phyloP scores from a whole-genome alignment of 2,329 filamentous ascomycete genomes.

The Knoxdaviesia capensis region DNA sequence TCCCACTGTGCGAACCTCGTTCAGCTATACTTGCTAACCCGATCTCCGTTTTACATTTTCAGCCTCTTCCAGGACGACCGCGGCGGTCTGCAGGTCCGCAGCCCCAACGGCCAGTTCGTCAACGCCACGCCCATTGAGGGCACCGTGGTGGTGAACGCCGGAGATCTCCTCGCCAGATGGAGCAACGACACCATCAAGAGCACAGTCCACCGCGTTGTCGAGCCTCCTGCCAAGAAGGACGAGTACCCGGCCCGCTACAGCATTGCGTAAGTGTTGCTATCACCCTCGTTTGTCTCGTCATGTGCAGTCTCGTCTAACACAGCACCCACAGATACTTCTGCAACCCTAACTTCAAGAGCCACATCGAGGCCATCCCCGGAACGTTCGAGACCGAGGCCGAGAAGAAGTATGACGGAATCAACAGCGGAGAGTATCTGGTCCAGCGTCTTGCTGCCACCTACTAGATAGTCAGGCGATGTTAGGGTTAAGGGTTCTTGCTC shows the following conservation, averaged over 20 bases:
- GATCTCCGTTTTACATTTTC: neutral
- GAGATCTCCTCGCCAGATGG: slow-evolving; percentile 72
- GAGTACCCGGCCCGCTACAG: slow-evolving; percentile 63
- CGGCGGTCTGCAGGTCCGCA: slow-evolving; percentile 38
- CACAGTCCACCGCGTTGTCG: slow-evolving; percentile 76
- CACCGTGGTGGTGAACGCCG: slow-evolving; percentile 76
- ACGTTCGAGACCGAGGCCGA: slow-evolving; percentile 44
- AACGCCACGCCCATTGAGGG: slow-evolving; percentile 65
- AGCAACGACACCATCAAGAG: slow-evolving; percentile 82
- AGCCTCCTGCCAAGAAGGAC: slow-evolving; percentile 45
- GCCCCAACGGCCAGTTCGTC: slow-evolving; percentile 58
- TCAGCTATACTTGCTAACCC: neutral
- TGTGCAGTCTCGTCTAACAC: neutral
- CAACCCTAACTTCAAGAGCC: slow-evolving; percentile 59
- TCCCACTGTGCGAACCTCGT: neutral
- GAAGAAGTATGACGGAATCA: slow-evolving; percentile 65
- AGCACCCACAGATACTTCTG: slow-evolving; percentile 48
- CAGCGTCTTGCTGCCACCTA: slow-evolving; percentile 61
- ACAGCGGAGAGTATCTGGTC: slow-evolving; percentile 63
- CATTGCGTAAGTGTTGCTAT: slow-evolving; percentile 42
- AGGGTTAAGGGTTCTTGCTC: no score
- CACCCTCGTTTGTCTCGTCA: neutral
- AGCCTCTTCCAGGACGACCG: slow-evolving; percentile 35
- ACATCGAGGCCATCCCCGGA: slow-evolving; percentile 64
- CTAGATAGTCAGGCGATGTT: slow-evolving; percentile 10